phyloP scores from a whole-genome alignment of 116 monocot species.

The Papilionanthe hybrid region DNA sequence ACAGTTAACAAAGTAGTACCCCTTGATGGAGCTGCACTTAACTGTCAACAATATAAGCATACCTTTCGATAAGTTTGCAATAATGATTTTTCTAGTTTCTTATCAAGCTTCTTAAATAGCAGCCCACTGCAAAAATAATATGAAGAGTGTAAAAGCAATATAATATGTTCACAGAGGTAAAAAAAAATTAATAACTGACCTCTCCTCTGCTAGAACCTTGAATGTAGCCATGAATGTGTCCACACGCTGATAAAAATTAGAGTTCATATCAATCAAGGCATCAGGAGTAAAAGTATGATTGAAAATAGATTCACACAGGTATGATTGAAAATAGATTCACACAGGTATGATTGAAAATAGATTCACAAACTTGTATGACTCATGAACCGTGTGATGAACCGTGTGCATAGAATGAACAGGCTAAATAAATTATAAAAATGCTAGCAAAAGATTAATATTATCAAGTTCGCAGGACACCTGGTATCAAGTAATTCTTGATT shows the following conservation, averaged over 20 bases:
- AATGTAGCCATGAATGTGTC: constrained; percentile 55
- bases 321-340: background rate
- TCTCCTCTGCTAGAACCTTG: constrained; percentile 54
- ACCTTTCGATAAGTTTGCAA: constrained; percentile 85
- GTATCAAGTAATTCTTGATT: too few relatives aligned
- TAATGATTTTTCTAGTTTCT: constrained; percentile 73
- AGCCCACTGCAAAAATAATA: constrained; percentile 48
- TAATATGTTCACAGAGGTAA: background rate
- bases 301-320: background rate
- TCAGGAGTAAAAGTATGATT: background rate
- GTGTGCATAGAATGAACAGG: background rate
- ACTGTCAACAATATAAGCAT: background rate
- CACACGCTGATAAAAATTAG: constrained; percentile 44
- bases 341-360: too few relatives aligned
- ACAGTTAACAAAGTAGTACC: background rate
- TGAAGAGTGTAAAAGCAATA: background rate
- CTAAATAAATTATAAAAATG: too few relatives aligned
- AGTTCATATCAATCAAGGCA: background rate
- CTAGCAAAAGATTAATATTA: too few relatives aligned
- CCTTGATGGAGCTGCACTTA: background rate
- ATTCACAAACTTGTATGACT: background rate
- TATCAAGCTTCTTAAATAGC: constrained; percentile 73
- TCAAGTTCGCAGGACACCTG: too few relatives aligned
- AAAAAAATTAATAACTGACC: constrained; percentile 28
- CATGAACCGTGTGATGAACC: too few relatives aligned